These are phyloP conservation scores for Vickermania ingenoplastis DNA, from an alignment of 208 protist species.

Conservation along the genomic window DNA sequence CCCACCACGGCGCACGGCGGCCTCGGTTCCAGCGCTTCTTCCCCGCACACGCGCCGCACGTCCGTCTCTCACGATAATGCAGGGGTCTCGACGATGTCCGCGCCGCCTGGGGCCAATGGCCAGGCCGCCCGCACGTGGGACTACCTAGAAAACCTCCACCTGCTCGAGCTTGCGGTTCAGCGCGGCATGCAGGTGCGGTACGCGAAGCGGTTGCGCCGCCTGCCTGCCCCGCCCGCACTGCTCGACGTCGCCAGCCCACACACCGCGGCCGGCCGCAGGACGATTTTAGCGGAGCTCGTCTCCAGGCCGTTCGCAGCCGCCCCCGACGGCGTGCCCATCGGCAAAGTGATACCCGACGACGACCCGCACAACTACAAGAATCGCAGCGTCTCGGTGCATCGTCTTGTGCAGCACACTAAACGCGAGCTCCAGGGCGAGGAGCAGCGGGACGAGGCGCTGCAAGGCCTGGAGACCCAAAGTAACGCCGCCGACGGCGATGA, in stretches of 20 bases:
- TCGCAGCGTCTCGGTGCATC: background rate
- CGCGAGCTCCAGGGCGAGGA: background rate
- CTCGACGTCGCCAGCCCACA: background rate
- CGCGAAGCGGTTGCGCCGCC: background rate
- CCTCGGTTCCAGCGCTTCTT: background rate
- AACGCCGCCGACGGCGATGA: background rate
- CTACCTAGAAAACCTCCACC: background rate
- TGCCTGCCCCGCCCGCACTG: background rate
- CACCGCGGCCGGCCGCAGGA: background rate
- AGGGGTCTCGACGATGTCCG: background rate
- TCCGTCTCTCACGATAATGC: no score
- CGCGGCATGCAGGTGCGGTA: background rate
- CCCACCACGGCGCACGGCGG: background rate
- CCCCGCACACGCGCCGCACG: background rate
- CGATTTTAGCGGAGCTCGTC: background rate
- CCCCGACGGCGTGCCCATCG: background rate
- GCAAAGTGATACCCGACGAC: background rate
- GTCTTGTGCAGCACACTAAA: background rate
- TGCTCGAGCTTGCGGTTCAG: background rate
- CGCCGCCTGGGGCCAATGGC: background rate
- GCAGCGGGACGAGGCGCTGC: background rate
- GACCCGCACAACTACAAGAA: conserved; percentile 1
- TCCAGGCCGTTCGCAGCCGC: background rate
- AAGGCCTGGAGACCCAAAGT: background rate
- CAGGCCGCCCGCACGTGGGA: background rate